Percentiles rank a stretch among this genome's conserved stretches.
These are phyloP conservation scores for Thraustochytrium sp. DNA, from an alignment of 352 stramenopile genomes.

Conservation along the genomic window DNA sequence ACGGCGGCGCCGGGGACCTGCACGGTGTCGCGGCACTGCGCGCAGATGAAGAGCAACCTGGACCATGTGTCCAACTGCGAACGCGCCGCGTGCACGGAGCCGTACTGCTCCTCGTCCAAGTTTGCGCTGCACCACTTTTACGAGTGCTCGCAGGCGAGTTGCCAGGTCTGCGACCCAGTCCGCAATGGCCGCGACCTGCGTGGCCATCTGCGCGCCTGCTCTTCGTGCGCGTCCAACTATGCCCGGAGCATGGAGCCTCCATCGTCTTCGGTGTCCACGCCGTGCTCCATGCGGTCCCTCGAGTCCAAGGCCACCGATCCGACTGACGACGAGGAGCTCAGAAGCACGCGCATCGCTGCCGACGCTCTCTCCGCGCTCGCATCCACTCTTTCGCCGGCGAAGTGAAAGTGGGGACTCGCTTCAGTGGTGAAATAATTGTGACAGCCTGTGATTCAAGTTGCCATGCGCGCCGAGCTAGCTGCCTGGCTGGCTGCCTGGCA, in stretches of 20 bases:
- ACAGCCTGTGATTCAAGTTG: no score
- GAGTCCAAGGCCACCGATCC: constrained; percentile 55
- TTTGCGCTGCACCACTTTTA: constrained; percentile 29
- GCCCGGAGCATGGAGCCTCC: not conserved
- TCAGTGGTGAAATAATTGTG: no score
- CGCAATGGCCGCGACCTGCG: not conserved
- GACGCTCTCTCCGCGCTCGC: not conserved
- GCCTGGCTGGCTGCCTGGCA: no score
- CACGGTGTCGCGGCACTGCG: not conserved
- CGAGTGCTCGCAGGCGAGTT: not conserved
- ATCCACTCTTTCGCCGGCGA: no score
- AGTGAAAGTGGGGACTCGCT: no score
- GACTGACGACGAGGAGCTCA: not conserved
- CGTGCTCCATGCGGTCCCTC: not conserved
- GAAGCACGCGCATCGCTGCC: not conserved
- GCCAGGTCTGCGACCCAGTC: constrained; percentile 9
- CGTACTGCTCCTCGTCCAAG: constrained; percentile 6
- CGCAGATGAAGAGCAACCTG: not conserved
- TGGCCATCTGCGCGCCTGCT: not conserved
- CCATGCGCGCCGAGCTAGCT: no score
- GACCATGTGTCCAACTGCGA: constrained; percentile 6
- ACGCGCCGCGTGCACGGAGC: not conserved
- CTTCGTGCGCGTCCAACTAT: not conserved
- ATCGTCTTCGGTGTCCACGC: not conserved
- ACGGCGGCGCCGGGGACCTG: not conserved